Percentiles rank a stretch among this genome's conserved stretches.
Conservation (phyloP, 2,329 filamentous ascomycete genomes). For the Chaetomiaceae sp. region DNA sequence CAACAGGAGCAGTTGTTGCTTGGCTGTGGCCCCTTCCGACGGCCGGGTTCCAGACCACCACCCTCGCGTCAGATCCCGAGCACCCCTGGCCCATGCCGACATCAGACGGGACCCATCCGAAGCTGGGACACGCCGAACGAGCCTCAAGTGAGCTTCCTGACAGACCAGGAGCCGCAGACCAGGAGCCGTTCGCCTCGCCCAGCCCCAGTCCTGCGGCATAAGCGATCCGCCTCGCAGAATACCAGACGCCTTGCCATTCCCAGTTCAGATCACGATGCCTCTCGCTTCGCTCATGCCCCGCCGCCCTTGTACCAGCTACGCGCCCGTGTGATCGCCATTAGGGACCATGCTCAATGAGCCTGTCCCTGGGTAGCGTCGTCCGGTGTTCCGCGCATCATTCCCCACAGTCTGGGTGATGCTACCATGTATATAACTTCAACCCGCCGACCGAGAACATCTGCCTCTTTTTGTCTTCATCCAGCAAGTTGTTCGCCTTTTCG, state of each 20-base stretch:
- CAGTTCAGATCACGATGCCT: slow-evolving; percentile 6
- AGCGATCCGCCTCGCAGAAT: slow-evolving; percentile 16
- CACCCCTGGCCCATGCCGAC: slow-evolving; percentile 6
- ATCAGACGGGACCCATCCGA: slow-evolving; percentile 13
- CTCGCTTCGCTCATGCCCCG: slow-evolving; percentile 18
- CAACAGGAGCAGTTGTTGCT: no score
- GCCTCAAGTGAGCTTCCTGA: slow-evolving; percentile 13
- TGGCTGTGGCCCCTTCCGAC: background rate
- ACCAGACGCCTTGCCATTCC: slow-evolving; percentile 8
- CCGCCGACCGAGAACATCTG: background rate
- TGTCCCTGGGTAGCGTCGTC: slow-evolving; percentile 17
- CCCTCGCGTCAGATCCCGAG: slow-evolving; percentile 18
- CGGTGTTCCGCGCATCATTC: slow-evolving; percentile 14
- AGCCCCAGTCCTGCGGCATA: slow-evolving; percentile 19
- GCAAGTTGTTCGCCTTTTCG: slow-evolving; percentile 21
- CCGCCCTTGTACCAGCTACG: slow-evolving; percentile 12
- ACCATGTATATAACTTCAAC: slow-evolving; percentile 24
- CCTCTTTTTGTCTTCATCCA: slow-evolving; percentile 12
- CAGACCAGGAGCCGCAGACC: slow-evolving; percentile 10
- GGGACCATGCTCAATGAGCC: slow-evolving; percentile 19
- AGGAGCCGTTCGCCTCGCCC: slow-evolving; percentile 9
- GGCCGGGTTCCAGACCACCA: slow-evolving; percentile 8
- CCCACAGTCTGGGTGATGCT: background rate
- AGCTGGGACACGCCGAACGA: slow-evolving; percentile 1
- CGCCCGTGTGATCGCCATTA: slow-evolving; percentile 27